Evolutionary conservation across 73 alveolate species (phyloP).

Genomic region (Stentor roeselii): DNA sequence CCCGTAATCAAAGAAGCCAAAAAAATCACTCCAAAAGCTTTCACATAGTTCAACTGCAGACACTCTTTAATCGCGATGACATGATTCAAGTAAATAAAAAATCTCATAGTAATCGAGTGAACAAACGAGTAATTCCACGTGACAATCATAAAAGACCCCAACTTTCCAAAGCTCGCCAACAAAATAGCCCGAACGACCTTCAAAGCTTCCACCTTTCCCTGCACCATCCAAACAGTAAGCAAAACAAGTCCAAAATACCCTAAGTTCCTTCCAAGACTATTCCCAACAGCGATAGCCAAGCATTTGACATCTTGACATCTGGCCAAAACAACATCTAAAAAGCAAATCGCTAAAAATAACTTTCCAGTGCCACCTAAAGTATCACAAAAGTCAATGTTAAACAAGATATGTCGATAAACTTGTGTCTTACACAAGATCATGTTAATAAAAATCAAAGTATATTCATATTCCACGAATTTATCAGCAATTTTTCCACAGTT

Average conservation of each 20-base stretch:
- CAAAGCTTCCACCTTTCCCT: background rate
- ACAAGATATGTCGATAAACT: constrained; percentile 15
- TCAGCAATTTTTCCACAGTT: constrained; percentile 17
- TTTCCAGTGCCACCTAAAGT: background rate
- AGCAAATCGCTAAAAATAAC: background rate
- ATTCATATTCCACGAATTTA: constrained; percentile 17
- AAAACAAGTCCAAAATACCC: background rate
- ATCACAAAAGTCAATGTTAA: background rate
- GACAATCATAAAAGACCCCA: constrained; percentile 23
- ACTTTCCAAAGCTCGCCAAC: constrained; percentile 23
- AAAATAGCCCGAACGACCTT: background rate
- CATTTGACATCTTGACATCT: background rate
- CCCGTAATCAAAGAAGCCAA: background rate
- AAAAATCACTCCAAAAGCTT: background rate
- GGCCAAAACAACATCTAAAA: background rate
- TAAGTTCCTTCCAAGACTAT: background rate
- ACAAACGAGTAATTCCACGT: constrained; percentile 16
- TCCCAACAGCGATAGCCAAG: background rate
- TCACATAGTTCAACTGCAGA: background rate
- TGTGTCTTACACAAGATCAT: background rate
- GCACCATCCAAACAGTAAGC: background rate
- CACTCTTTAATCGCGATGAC: constrained; percentile 9
- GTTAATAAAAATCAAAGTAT: background rate
- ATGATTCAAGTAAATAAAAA: background rate
- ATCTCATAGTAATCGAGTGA: background rate